These are phyloP conservation scores for Gossypium aridum DNA, from an alignment of 441 rosid genomes.

Conservation along the genomic window DNA sequence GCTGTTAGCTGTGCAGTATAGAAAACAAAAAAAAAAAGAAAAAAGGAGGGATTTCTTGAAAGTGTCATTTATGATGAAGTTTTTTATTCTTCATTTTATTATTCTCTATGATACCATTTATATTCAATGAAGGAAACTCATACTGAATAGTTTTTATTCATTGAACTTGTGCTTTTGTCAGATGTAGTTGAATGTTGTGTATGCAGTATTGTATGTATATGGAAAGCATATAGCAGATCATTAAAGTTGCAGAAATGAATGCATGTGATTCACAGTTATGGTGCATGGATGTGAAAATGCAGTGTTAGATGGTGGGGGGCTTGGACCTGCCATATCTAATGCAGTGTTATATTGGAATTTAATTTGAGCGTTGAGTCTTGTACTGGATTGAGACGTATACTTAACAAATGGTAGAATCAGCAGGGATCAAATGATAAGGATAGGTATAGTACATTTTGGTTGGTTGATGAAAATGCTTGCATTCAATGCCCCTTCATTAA, in stretches of 20 bases:
- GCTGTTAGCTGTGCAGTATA: slow-evolving; percentile 15
- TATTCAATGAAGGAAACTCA: background rate
- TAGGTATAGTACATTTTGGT: no score
- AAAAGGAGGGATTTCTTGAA: background rate
- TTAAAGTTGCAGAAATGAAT: background rate
- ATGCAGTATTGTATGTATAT: no score
- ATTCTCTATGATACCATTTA: background rate
- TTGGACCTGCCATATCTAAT: background rate
- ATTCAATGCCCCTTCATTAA: no score
- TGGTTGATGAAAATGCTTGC: no score
- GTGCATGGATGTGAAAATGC: background rate
- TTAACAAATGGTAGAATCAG: no score
- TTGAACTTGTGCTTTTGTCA: background rate
- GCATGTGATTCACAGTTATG: background rate
- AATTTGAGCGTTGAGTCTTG: no score
- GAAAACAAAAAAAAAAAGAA: slow-evolving; percentile 3
- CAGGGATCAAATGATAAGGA: no score
- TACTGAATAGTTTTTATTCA: background rate
- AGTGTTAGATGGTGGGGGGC: background rate
- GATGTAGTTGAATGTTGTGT: background rate
- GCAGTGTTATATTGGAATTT: background rate
- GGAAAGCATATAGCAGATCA: background rate
- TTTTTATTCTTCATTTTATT: background rate
- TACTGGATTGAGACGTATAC: no score
- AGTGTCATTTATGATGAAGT: background rate